These are phyloP conservation scores for Triticum dicoccoides DNA, from an alignment of 176 grass and related monocot genomes.

Conservation along the genomic window DNA sequence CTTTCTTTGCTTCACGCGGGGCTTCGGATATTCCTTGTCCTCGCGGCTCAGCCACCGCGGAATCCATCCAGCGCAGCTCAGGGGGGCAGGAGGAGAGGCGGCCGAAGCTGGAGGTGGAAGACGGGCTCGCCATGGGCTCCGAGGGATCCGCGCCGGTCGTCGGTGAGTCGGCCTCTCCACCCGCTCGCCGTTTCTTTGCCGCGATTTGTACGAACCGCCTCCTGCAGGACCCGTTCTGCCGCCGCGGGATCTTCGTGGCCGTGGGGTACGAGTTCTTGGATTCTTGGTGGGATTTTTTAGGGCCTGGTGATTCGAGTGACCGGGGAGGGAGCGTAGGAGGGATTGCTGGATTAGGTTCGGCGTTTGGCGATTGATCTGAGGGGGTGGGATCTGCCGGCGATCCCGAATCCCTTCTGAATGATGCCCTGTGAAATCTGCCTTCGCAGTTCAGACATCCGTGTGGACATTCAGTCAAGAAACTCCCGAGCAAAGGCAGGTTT, in stretches of 20 bases:
- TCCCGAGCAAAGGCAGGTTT: background rate
- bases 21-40: constrained; percentile 34
- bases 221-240: background rate
- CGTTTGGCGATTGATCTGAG: background rate
- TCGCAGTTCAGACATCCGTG: background rate
- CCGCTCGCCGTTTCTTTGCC: background rate
- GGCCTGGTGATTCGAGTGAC: background rate
- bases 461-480: background rate
- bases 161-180: constrained; percentile 14
- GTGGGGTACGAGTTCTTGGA: background rate
- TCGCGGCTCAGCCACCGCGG: background rate
- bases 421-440: background rate
- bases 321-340: background rate
- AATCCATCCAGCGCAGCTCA: constrained; percentile 8
- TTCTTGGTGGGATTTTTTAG: background rate
- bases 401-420: constrained; percentile 4
- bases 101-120: constrained; percentile 29
- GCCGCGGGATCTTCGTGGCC: background rate
- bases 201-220: background rate
- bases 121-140: constrained; percentile 36
- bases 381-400: background rate
- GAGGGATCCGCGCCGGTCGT: constrained; percentile 46
- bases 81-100: background rate
- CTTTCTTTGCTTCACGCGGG: background rate
- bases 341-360: background rate